These are phyloP conservation scores for Ochetophila trinervis DNA, from an alignment of 306 rosid species.

Conservation along the genomic window DNA sequence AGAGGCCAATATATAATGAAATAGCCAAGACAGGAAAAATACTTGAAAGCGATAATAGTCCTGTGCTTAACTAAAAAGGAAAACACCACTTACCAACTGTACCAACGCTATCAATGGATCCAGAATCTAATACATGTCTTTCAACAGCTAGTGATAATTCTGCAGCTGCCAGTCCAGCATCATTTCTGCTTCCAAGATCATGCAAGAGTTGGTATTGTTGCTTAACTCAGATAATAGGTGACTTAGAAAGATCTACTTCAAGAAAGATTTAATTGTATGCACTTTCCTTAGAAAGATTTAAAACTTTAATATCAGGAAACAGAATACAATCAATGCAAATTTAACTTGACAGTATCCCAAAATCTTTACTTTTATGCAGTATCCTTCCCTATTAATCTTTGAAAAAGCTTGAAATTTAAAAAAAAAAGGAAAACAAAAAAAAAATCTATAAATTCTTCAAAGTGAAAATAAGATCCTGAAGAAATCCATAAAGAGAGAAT, in stretches of 20 bases:
- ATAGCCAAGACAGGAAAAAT: background rate
- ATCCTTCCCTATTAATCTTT: no score
- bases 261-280: background rate
- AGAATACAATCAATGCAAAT: no score
- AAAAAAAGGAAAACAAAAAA: no score
- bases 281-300: background rate
- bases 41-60: background rate
- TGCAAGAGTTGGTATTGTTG: constrained; percentile 8
- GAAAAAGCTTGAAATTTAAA: no score
- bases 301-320: background rate
- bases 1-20: background rate
- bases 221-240: background rate
- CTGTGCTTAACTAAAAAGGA: background rate
- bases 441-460: no score
- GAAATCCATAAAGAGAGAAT: no score
- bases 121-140: constrained; percentile 80
- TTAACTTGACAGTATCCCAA: no score
- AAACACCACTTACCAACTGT: constrained; percentile 67
- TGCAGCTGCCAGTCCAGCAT: constrained; percentile 96
- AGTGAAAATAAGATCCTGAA: no score
- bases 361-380: no score
- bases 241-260: no score
- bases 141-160: constrained; percentile 89
- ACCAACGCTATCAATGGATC: constrained; percentile 91
- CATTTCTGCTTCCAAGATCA: constrained; percentile 58